Base-by-base conservation (phyloP, 352 stramenopile species). In the Phytopythium delawarense region DNA sequence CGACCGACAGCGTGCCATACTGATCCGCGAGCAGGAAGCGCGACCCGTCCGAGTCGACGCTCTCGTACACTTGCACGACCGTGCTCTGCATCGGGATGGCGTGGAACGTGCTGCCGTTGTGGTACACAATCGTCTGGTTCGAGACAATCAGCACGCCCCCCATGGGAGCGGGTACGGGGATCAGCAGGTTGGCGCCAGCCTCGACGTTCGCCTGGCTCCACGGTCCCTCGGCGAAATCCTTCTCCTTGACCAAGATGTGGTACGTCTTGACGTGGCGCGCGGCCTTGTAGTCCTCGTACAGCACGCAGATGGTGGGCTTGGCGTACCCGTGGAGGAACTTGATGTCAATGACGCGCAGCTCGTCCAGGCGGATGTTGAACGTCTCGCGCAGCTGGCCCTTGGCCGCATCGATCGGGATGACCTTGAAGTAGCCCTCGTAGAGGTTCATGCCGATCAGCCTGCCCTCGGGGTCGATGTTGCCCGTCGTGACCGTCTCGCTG, bases 281-380 rank as follows among this genome's bases (percentile, higher is more conserved):
- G 7, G 85, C 83, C 52, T 95, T 91, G 64, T 92, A 88, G 74
- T 97, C 91, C 62, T 97, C 84, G 63, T 97, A 97, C 58, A 98
- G 66, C 57, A 98, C 88, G 58, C 89, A 96, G 55, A 98, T 96
- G 30, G 82, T 96, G 21, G 88, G 87, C 64, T 93, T 92, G n/a
- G 60, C 71, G 69, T 91, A 92, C 2, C 89, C 92, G 63, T 96
- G 76, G 11, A 98, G 71, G 69, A 98, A 97, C 67, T 97, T 94
- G 71, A 98, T 96, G 65, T 98, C 92, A 59, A 98, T 91, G 52
- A 98, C 89, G 46, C 92, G 79, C 35, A 97, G 71, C 72, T 98
- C 92, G 66, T 98, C 92, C 61, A 98, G 73, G 4, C 89, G 91
- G 49, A 98, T 95, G 70, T 97, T 97, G 72, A 97, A 97, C 42